Conservation (phyloP, 2,329 filamentous ascomycete species). For the Pseudocercospora fijiensis region DNA sequence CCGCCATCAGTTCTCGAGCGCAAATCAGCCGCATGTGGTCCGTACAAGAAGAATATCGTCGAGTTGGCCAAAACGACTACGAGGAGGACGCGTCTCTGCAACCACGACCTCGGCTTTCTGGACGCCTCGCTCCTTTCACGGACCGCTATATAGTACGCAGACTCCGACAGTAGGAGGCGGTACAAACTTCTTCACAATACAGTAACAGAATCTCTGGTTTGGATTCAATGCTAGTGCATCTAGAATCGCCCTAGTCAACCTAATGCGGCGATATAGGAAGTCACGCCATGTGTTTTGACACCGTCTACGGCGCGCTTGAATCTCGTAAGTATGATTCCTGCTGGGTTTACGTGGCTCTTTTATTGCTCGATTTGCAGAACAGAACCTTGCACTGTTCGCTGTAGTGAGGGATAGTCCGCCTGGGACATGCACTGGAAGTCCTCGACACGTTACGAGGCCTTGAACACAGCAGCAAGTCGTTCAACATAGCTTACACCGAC, state of each 20-base stretch:
- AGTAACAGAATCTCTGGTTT: not conserved
- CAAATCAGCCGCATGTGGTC: not conserved
- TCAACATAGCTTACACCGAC: not conserved
- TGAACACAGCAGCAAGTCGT: not conserved
- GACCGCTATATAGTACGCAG: not conserved
- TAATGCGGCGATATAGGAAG: not conserved
- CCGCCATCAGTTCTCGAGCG: not conserved
- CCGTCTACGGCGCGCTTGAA: too few relatives aligned
- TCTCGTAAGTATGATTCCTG: too few relatives aligned
- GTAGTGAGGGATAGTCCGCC: too few relatives aligned
- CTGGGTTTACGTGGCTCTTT: not conserved
- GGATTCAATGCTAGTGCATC: not conserved
- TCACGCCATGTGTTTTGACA: not conserved
- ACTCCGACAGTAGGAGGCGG: not conserved
- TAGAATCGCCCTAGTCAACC: not conserved
- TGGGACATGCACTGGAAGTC: not conserved
- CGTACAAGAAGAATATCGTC: not conserved
- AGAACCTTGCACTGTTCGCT: not conserved
- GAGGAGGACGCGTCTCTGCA: too few relatives aligned
- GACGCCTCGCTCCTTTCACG: not conserved
- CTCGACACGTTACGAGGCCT: not conserved
- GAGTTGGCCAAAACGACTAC: too few relatives aligned
- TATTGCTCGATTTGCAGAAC: not conserved
- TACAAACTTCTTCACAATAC: too few relatives aligned
- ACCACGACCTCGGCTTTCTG: too few relatives aligned